These are phyloP conservation scores for Diplodia seriata DNA, from an alignment of 2,329 filamentous ascomycete species.

Conservation along the genomic window DNA sequence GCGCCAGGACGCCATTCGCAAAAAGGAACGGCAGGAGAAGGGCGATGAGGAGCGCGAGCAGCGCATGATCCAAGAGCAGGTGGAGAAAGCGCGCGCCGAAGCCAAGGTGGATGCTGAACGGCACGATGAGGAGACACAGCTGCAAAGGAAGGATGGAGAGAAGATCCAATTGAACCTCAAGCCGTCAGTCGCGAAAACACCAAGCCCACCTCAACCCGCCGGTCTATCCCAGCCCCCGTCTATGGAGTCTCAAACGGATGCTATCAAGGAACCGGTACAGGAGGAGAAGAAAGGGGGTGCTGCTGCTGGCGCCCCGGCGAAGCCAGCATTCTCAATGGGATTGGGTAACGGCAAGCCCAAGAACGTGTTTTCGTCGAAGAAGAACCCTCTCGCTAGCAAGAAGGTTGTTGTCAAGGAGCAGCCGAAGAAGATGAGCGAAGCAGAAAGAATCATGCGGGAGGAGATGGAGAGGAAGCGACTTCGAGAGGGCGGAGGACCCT, in stretches of 20 bases:
- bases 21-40: constrained; percentile 85
- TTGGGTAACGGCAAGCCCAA: constrained; percentile 22
- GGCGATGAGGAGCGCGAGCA: constrained; percentile 91
- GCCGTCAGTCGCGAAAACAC: constrained; percentile 36
- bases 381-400: constrained; percentile 72
- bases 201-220: background rate
- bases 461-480: constrained; percentile 50
- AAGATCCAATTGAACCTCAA: constrained; percentile 47
- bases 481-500: constrained; percentile 36
- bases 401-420: constrained; percentile 64
- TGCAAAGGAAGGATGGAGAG: constrained; percentile 54
- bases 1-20: constrained; percentile 78
- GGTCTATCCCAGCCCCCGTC: constrained; percentile 17
- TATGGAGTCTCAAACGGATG: constrained; percentile 27
- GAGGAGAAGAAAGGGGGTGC: constrained; percentile 35
- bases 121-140: constrained; percentile 51
- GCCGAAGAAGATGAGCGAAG: constrained; percentile 86
- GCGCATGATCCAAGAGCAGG: constrained; percentile 81
- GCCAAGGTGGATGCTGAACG: constrained; percentile 53
- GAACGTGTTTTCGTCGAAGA: constrained; percentile 69
- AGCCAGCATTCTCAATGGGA: constrained; percentile 33
- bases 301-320: constrained; percentile 36
- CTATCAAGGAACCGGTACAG: constrained; percentile 47
- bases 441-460: constrained; percentile 84
- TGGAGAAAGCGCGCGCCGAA: constrained; percentile 59